Base-by-base conservation (phyloP, 805 yeast genomes). In the Jamesozyma spencerorum region DNA sequence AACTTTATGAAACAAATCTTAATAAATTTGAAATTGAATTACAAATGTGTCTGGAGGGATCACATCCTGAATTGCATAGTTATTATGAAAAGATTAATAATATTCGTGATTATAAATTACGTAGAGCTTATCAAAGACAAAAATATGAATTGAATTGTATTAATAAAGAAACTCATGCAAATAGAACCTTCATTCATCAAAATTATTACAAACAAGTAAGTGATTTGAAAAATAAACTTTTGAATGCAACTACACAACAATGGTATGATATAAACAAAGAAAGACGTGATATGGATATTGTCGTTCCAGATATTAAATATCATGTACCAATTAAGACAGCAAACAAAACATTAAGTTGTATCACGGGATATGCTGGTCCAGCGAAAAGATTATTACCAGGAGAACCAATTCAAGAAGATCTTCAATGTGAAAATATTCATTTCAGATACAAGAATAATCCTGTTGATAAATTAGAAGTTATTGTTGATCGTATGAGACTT, bases 181-280 rank as follows among this genome's bases (percentile, higher is more conserved):
- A 77, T 18, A 67, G 97, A 42, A 80, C 82, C 7, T 74, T 79
- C 44, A 73, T 85, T 27, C 96, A 90, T 59, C 97, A 92, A 60
- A 84, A 85, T 55, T 85, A 74, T 58, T 63, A 75, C 58, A 83
- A 82, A 52, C 71, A 75, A 42, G 66, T 75, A 28, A 75, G 79
- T 50, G 94, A 86, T 54, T 60, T 73, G 35, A 81, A 86, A 46
- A 71, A 72, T 39, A 67, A 71, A 19, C 70, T 85, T 66, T 71
- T 90, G 36, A 69, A 75, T 44, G 71, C 75, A 6, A 83, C 94
- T 3, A 88, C 97, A 5, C 74, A 81, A 31, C 72, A 77, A 47
- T 92, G 97, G 97, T 90, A 90, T 65, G 81, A 83, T 49, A 83
- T 88, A 54, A 88, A 87, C 62, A 77, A 81, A 53, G 97, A 92